Evolutionary conservation across 371 early-diverging fungal species (phyloP), one percentile per base, ranked within the genome.

Genomic region (Nematocida minor): DNA sequence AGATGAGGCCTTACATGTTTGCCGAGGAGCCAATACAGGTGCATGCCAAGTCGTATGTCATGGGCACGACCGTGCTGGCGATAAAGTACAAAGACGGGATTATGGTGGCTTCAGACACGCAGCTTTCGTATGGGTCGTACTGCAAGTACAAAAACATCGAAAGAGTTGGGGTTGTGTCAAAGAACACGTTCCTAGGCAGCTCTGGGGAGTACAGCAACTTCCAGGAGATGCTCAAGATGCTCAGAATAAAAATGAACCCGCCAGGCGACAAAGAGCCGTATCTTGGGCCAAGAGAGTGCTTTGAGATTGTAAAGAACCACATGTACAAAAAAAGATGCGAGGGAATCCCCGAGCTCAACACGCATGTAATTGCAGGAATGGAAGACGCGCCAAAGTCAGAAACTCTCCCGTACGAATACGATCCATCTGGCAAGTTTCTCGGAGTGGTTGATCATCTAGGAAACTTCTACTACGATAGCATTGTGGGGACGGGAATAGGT

Each of bases 401-500:
- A 4, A 4, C 20, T 20, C 49, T 48, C 51, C 46, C 44, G 9
- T 32, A 40, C 70, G 91, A 91, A 51, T 9, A 60, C 31, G 70
- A 69, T 9, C 46, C 55, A 32, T 40, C 25, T 4, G 71, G 77
- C 6, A 48, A 29, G 20, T 54, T 77, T 41, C 47, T 66, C 0
- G 96, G 96, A 6, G 94, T 87, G 79, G 93, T 96, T 54, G 94
- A 96, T 84, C 86, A 93, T 60, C 89, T 91, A 82, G 99, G 97
- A 42, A 95, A 94, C 27, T 93, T 94, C 25, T 95, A 94, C 83
- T 88, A 91, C 81, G 83, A 93, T 3, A 82, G 90, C 18, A 91
- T 92, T 25, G 91, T 96, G 77, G 95, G 96, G 42, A 95, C 97
- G 41, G 97, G 99, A 32, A 93, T 91, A 83, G 96, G 96, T 41